A percentile compares a stretch with the other conserved stretches of the same genome.
Evolutionary conservation across 2,329 filamentous ascomycete species (phyloP).

Genomic region (Sclerotinia subarctica): DNA sequence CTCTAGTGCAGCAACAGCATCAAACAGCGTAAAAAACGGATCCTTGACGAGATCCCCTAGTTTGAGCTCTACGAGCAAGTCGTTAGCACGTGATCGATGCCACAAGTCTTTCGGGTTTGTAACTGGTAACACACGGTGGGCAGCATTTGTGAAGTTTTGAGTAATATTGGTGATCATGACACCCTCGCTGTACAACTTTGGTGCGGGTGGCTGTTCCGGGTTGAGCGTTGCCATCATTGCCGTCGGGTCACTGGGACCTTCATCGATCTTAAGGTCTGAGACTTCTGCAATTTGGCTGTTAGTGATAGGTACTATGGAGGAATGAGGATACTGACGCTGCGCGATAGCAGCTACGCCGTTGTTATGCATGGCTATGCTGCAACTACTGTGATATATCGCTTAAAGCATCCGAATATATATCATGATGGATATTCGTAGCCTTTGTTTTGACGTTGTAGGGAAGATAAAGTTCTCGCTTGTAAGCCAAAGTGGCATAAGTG

Average conservation of each 20-base stretch:
- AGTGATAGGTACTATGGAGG: slow-evolving; percentile 20
- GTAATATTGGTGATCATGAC: slow-evolving; percentile 59
- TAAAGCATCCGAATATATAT: background rate
- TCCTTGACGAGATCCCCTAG: slow-evolving; percentile 89
- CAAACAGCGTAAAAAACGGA: slow-evolving; percentile 89
- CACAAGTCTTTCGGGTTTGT: slow-evolving; percentile 10
- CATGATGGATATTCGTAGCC: background rate
- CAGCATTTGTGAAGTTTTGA: slow-evolving; percentile 51
- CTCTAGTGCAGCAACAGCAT: slow-evolving; percentile 85
- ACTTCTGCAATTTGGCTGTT: slow-evolving; percentile 29
- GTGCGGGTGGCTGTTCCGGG: slow-evolving; percentile 34
- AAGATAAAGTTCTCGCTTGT: slow-evolving; percentile 15
- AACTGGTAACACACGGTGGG: slow-evolving; percentile 46
- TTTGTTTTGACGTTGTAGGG: slow-evolving; percentile 9
- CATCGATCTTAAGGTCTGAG: slow-evolving; percentile 33
- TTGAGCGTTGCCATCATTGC: slow-evolving; percentile 31
- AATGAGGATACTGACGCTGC: slow-evolving; percentile 27
- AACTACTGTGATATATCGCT: background rate
- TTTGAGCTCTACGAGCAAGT: slow-evolving; percentile 56
- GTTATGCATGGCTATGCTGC: slow-evolving; percentile 29
- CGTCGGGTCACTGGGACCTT: slow-evolving; percentile 27
- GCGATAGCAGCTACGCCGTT: slow-evolving; percentile 31
- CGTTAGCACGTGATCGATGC: slow-evolving; percentile 32
- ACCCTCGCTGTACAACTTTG: slow-evolving; percentile 43
- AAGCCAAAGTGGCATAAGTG: slow-evolving; percentile 11